phyloP scores from a whole-genome alignment of 2,329 filamentous ascomycete genomes.

The Tolypocladium ovalisporum region DNA sequence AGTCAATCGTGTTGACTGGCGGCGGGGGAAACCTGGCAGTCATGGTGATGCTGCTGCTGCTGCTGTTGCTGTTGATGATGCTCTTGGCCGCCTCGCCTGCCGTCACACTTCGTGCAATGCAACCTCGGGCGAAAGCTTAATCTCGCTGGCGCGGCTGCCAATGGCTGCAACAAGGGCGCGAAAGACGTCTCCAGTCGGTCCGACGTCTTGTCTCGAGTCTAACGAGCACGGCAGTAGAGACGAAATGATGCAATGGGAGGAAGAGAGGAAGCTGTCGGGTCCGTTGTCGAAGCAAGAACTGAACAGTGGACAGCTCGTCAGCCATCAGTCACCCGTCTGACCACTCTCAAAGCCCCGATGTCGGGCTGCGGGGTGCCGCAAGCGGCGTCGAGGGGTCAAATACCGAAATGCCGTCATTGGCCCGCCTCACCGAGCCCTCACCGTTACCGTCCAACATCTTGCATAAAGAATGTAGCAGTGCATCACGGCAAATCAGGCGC shows the following conservation, averaged over 20 bases:
- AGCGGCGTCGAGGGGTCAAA: background rate
- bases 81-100: background rate
- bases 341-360: background rate
- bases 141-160: background rate
- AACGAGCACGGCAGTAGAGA: background rate
- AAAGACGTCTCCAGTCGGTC: background rate
- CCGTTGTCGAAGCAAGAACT: background rate
- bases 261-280: background rate
- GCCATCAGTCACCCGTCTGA: background rate
- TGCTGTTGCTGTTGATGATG: background rate
- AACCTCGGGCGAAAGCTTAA: background rate
- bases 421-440: background rate
- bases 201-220: background rate
- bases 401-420: background rate
- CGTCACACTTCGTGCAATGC: background rate
- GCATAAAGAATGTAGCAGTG: background rate
- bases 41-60: conserved; percentile 25
- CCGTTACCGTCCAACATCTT: background rate
- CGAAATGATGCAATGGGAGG: background rate
- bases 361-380: conserved; percentile 2
- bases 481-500: background rate
- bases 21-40: conserved; percentile 57
- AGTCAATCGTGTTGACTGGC: conserved; percentile 77
- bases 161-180: background rate
- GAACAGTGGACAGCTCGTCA: background rate